Evolutionary conservation across 2,329 filamentous ascomycete species (phyloP).

Genomic region (Penicillium sp.): DNA sequence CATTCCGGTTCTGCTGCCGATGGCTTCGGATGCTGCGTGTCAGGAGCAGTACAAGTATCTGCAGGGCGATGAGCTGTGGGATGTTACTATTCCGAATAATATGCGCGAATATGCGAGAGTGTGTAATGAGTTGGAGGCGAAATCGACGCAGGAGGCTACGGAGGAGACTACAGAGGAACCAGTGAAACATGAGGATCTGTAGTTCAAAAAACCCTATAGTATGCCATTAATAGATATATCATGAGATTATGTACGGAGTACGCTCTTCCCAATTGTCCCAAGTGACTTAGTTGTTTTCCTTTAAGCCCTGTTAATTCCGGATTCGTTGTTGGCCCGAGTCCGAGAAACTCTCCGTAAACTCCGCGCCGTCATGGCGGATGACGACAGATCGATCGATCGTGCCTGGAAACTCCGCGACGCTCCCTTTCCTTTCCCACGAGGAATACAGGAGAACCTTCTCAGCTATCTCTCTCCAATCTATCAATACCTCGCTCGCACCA

Average conservation of each 20-base stretch:
- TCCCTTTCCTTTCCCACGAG: not conserved
- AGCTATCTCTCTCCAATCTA: not conserved
- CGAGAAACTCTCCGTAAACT: not conserved
- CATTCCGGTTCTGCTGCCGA: conserved; percentile 32
- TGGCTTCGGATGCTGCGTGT: conserved; percentile 35
- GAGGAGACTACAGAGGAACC: not conserved
- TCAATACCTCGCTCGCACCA: conserved; percentile 1
- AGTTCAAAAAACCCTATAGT: not conserved
- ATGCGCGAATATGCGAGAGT: conserved; percentile 39
- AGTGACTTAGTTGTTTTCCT: not conserved
- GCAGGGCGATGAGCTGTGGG: conserved; percentile 35
- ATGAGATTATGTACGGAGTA: not conserved
- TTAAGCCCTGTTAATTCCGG: not conserved
- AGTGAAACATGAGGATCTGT: conserved; percentile 20
- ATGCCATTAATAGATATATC: not conserved
- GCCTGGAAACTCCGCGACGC: conserved; percentile 13
- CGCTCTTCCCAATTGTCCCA: not conserved
- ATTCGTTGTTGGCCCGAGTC: conserved; percentile 1
- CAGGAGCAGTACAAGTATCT: conserved; percentile 34
- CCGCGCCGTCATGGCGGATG: conserved; percentile 20
- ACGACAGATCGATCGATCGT: conserved; percentile 16
- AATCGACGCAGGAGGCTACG: not conserved
- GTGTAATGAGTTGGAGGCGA: conserved; percentile 28
- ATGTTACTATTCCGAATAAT: conserved; percentile 37
- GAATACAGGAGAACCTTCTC: not conserved